Base-by-base conservation (phyloP, 2,329 filamentous ascomycete genomes). In the Aspergillus brasiliensis region DNA sequence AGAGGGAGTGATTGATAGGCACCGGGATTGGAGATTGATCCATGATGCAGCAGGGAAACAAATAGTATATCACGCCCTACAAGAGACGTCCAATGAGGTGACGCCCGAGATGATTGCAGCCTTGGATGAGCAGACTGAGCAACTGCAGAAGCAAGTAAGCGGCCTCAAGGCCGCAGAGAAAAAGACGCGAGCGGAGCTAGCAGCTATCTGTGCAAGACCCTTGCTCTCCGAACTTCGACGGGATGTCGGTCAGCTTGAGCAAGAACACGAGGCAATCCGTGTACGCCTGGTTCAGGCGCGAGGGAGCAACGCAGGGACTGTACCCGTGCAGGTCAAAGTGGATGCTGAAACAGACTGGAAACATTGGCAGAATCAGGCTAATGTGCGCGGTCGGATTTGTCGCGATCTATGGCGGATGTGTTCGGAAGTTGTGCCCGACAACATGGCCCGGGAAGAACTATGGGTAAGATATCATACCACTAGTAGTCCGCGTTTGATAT, bases 51-150 rank as follows among this genome's bases (percentile, higher is more conserved):
- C 62, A 84, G 85, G 86, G 19, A 88, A 88, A 73, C 85, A 88
- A 67, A 77, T 81, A 40, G 85, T 88, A 60, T 88, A 88, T 69
- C 86, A 88, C 71, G 78, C 81, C 37, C 58, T 79, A 19, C 75
- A 88, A 79, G 79, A 84, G 57, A 75, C 82, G 38, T 72, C 78
- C 13, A 80, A 84, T 42, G 77, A 80, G 25, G 72, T 75, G 47
- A 79, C 79, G 2, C 75, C 82, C 7, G 80, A 83, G 58, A 73
- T 81, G 48, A 78, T 87, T 44, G 74, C 78, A 42, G 73, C 75
- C 15, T 78, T 86, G 65, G 81, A 85, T 57, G 65, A 73, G n/a
- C 73, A 79, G 31, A 84, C 84, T 61, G 71, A 75, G 10, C 62
- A 71, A 37, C 77, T 87, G 11, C 78, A 79, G 55, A 73, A 78